Base-by-base conservation (phyloP, 139 green algal species). In the Picochlorum sp. region DNA sequence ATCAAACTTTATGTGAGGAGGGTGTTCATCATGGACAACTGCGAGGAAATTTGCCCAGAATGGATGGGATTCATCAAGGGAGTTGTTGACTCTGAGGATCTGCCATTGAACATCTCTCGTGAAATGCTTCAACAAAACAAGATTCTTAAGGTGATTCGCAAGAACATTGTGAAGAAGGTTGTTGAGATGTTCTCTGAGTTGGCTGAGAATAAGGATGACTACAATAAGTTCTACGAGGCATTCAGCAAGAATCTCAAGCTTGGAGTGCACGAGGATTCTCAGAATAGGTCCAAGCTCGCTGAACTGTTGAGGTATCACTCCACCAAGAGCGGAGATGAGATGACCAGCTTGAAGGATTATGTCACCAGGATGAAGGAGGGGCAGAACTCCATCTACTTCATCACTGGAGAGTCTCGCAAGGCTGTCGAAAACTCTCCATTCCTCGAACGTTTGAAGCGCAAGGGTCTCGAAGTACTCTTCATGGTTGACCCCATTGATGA, bases 11-110 rank as follows among this genome's bases (percentile, higher is more conserved):
- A 99, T 64, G 93, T 99, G 65, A 80, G 93, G 57, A 83, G 93
- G 20, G 93, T 99, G 67, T 99, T 99, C 78, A 99, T 99, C 85
- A 98, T 98, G 91, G 93, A 99, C 87, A 98, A 98, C 86, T 99
- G 93, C 76, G 93, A 99, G 59, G 91, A 98, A 64, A 72, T 98
- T 44, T 95, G 96, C 63, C 91, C 90, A 16, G 91, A 98, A 82
- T 98, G 82, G 72, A 74, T 98, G 37, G 66, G 49, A 70, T 98
- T 98, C 49, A 79, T 97, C 50, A 96, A 97, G 89, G 92, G 93
- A 58, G 86, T 99, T 52, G 93, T 99, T 2, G 93, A 99, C 81
- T 87, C 67, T 29, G 93, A 99, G 84, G 93, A 99, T 72, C 77
- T 99, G 60, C 93, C 93, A 7, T 81, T 99, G 22, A 99, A 99